phyloP scores from a whole-genome alignment of 2,329 filamentous ascomycete species.

The Colletotrichum tofieldiae region DNA sequence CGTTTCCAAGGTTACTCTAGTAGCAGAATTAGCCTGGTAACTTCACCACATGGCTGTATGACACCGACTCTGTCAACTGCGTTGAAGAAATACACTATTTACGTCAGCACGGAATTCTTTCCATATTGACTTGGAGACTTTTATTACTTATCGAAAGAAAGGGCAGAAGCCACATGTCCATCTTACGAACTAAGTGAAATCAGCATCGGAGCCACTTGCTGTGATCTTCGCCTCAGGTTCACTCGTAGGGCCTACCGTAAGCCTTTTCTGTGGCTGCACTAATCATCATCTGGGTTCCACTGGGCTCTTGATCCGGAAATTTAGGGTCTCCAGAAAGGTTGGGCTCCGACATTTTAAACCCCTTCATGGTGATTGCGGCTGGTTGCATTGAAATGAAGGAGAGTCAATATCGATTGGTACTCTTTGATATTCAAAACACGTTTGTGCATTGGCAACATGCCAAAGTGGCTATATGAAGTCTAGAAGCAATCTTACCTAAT shows the following conservation, averaged over 20 bases:
- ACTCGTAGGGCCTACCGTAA: background rate
- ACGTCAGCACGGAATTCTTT: background rate
- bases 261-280: background rate
- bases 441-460: background rate
- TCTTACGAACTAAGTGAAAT: conserved; percentile 49
- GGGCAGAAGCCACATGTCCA: conserved; percentile 60
- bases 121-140: too few relatives aligned
- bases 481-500: background rate
- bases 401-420: background rate
- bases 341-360: background rate
- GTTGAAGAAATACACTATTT: conserved; percentile 48
- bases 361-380: background rate
- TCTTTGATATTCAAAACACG: rapidly evolving
- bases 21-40: background rate
- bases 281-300: conserved; percentile 11
- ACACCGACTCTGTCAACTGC: conserved; percentile 42
- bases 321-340: background rate
- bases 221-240: background rate
- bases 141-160: conserved; percentile 54
- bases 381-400: background rate
- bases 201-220: background rate
- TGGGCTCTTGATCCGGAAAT: background rate
- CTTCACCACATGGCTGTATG: rapidly evolving
- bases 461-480: background rate
- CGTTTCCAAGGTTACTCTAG: conserved; percentile 63